Evolutionary conservation across 768 basidiomycete genomes (phyloP).

Genomic region (Symmetrospora coprosmae): DNA sequence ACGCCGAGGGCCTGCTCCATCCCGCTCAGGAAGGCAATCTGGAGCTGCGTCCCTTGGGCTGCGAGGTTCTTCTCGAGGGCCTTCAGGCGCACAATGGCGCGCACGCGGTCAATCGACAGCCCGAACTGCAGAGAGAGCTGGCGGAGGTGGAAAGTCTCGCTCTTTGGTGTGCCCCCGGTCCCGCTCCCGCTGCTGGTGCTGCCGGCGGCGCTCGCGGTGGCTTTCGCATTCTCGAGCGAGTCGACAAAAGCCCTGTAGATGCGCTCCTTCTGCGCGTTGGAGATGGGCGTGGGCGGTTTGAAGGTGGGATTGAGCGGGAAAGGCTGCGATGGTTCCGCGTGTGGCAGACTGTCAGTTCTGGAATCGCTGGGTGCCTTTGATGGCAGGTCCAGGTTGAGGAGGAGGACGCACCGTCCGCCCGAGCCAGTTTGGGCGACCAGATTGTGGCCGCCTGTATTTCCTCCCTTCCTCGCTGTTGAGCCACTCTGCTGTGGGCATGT

Average conservation of each 20-base stretch:
- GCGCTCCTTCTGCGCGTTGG: conserved; percentile 46
- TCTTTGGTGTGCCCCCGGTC: not conserved
- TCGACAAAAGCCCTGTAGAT: conserved; percentile 52
- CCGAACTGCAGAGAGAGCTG: conserved; percentile 50
- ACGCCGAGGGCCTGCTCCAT: conserved; percentile 71
- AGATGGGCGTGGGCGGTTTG: conserved; percentile 61
- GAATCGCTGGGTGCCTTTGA: not conserved
- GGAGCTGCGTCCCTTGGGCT: conserved; percentile 50
- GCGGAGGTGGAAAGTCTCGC: conserved; percentile 32
- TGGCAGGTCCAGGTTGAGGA: not conserved
- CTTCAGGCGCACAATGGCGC: conserved; percentile 70
- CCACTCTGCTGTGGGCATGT: not conserved
- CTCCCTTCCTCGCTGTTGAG: conserved; percentile 6
- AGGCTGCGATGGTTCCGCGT: conserved; percentile 44
- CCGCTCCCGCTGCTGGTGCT: too few species aligned
- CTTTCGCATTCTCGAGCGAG: conserved; percentile 41
- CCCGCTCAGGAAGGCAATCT: conserved; percentile 61
- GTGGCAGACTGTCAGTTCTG: not conserved
- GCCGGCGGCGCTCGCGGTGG: too few species aligned
- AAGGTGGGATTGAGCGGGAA: conserved; percentile 77
- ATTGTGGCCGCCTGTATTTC: conserved; percentile 1
- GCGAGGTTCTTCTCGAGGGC: conserved; percentile 50
- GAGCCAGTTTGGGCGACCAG: conserved; percentile 11
- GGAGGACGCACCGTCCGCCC: not conserved
- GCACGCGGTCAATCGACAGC: conserved; percentile 61